Base-by-base conservation (phyloP, 257 asterid genomes). In the Solanum clarkiae region DNA sequence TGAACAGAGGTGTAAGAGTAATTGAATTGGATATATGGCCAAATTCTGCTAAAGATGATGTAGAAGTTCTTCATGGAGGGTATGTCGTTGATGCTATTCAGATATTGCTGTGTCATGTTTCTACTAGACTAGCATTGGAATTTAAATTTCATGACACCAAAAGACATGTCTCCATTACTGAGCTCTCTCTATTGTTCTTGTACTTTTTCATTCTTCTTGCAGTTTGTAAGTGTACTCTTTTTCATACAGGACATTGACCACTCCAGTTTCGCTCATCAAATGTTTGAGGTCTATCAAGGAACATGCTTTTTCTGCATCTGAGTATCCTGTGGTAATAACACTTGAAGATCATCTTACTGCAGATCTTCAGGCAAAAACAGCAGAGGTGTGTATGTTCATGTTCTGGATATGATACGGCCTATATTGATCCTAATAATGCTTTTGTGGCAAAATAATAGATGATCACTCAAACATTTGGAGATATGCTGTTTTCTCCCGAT, bases 1-100 rank as follows among this genome's bases (percentile, higher is more conserved):
- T 94, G 53, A 86, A 81, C n/a, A 70, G 75, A 71, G 93, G 98
- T 40, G 96, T 94, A 17, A 86, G 96, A 83, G 98, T 89, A 13
- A 91, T 94, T 51, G 98, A 94, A 85, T 86, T 94, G 90, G 98
- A 94, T 88, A 86, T 92, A 81, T 94, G 96, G 98, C 95, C 98
- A 6, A 94, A 92, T 93, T 91, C 98, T 72, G 80, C 90, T 4
- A 93, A 91, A 80, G 94, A 90, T 84, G 86, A 89, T 84, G 92
- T 94, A 4, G 80, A 88, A 82, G 96, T 94, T 84, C 90, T 92
- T 36, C 98, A 93, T 86, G 98, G 98, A 82, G 90, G 95, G 96
- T 94, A 91, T 85, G 83, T 16, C 15, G 20, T 71, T 22, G 40
- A 9, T 77, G 0, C 51, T 51, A 15, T 77, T 53, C 16, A 77